Base-by-base conservation (phyloP, 192 early-diverging fungal genomes). In the Podila horticola region DNA sequence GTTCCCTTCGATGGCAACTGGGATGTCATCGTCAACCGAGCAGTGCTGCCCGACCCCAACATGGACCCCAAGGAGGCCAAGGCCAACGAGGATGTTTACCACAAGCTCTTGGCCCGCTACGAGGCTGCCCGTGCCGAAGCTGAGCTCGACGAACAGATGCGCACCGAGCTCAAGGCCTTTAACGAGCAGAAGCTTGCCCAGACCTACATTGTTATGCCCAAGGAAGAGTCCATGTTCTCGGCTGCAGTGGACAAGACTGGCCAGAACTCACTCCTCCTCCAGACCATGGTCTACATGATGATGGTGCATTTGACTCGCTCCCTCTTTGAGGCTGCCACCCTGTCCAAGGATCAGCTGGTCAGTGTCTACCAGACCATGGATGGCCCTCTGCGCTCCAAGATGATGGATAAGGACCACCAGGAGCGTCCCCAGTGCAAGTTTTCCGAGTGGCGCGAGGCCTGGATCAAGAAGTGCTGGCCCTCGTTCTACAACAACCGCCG, bases 241-340 rank as follows among this genome's bases (percentile, higher is more conserved):
- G 30, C 30, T 3, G 64, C 69, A 2, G 48, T 63, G 57, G 72
- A 12, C 51, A 65, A 36, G 48, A 66, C 55, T 19, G 62, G 41
- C 11, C 77, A 73, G 36, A 66, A 81, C 49, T 51, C 66, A 1
- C 60, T 73, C 33, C 26, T 81, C 20, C 55, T 81, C 9, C 77
- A 81, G 67, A 73, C 77, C 9, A 73, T 81, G 65, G 77, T 81
- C 31, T 81, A 81, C 65, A 81, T 81, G 77, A 81, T 81, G 77
- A 81, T 81, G 77, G 55, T 81, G 29, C 77, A 81, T 38, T 24
- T 81, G 41, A 81, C 77, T 1, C 70, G 62, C 7, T 73, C 77
- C 10, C 17, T 81, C 33, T 81, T 81, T 48, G 69, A 81, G 58
- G 77, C 77, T 5, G 77, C 77, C 1, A 81, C 77, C 11, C 66